phyloP scores from a whole-genome alignment of 495 filamentous ascomycete genomes.

The Lophiotrema nucula region DNA sequence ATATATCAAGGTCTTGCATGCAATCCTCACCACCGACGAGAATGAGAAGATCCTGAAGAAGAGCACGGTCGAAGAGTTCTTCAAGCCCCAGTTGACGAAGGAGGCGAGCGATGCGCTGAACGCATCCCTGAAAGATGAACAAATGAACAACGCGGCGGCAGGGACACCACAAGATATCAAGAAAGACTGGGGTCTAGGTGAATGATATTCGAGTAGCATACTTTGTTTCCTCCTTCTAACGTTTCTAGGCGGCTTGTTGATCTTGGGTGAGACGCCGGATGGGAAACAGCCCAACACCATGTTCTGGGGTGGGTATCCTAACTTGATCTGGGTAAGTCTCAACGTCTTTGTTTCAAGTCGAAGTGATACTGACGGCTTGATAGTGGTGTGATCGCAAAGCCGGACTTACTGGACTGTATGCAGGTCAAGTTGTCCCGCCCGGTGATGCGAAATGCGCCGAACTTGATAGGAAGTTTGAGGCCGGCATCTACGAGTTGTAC shows the following conservation, averaged over 20 bases:
- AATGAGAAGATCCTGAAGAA: conserved; percentile 41
- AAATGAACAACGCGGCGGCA: conserved; percentile 16
- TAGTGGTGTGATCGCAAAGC: conserved; percentile 16
- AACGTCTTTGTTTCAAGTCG: background rate
- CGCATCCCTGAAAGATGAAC: background rate
- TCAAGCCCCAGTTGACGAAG: conserved; percentile 38
- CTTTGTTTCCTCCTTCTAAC: no score
- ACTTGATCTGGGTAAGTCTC: conserved; percentile 37
- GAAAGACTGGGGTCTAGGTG: conserved; percentile 37
- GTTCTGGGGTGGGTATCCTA: conserved; percentile 40
- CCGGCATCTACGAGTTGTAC: conserved; percentile 15
- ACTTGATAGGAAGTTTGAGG: conserved; percentile 8
- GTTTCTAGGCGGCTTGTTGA: conserved; percentile 42
- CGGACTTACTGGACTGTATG: conserved; percentile 11
- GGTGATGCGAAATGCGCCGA: conserved; percentile 16
- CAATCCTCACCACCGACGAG: conserved; percentile 47
- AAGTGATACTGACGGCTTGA: background rate
- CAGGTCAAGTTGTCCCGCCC: conserved; percentile 13
- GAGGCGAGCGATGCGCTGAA: background rate
- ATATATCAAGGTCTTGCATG: conserved; percentile 52
- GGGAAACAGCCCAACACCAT: conserved; percentile 37
- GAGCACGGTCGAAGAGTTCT: conserved; percentile 52
- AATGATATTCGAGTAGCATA: no score
- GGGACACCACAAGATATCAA: conserved; percentile 11
- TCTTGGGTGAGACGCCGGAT: conserved; percentile 32